Evolutionary conservation across 1,284 basidiomycete species (phyloP).

Genomic region (Malassezia globosa): DNA sequence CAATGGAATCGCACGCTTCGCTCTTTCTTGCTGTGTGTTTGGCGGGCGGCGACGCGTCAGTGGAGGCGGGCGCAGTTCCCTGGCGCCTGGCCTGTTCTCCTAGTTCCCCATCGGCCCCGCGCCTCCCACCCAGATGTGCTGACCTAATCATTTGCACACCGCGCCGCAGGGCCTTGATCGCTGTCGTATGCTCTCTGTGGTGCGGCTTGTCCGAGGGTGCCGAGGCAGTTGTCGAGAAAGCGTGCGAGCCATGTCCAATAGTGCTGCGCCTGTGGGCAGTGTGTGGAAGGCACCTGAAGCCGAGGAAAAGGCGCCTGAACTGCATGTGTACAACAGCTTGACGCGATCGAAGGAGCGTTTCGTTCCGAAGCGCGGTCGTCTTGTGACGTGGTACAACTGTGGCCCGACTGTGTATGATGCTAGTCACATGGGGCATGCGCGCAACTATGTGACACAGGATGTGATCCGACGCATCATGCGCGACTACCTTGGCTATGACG

Average conservation of each 20-base stretch:
- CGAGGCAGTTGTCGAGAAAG: neutral
- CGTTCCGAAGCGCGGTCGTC: conserved; percentile 64
- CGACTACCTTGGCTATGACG: conserved; percentile 93
- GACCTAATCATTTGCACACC: neutral
- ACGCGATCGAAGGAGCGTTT: conserved; percentile 73
- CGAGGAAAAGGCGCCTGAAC: conserved; percentile 45
- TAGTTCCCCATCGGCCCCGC: neutral
- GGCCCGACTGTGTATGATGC: conserved; percentile 98
- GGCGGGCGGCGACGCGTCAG: neutral
- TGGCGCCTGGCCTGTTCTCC: neutral
- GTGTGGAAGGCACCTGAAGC: conserved; percentile 8
- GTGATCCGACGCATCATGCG: conserved; percentile 80
- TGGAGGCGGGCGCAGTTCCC: neutral
- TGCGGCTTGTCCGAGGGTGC: neutral
- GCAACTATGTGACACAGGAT: conserved; percentile 97
- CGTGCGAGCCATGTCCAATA: conserved; percentile 1
- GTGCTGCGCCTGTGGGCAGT: neutral
- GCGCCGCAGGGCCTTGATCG: neutral
- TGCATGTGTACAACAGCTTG: conserved; percentile 88
- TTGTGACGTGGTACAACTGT: conserved; percentile 97
- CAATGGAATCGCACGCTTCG: too few species aligned
- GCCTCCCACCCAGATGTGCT: neutral
- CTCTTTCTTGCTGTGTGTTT: too few species aligned
- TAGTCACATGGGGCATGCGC: conserved; percentile 96
- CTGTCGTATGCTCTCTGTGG: neutral